These are phyloP conservation scores for Triticum turgidum DNA, from an alignment of 176 grass and related monocot genomes.

Conservation along the genomic window DNA sequence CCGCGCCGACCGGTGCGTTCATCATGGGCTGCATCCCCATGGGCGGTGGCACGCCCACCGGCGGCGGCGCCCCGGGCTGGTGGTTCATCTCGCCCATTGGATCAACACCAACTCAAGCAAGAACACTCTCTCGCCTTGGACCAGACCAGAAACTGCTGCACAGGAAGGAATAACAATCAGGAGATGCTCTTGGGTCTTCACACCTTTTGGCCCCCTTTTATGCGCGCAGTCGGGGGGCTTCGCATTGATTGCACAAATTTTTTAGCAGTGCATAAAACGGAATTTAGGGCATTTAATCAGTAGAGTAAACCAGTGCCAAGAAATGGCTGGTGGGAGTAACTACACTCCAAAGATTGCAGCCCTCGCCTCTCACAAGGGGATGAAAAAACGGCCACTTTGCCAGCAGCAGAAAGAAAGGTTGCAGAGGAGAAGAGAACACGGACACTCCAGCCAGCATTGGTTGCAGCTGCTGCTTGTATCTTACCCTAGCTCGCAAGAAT, in stretches of 20 bases:
- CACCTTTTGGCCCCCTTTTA: background rate
- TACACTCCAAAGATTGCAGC: constrained; percentile 24
- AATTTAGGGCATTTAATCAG: constrained; percentile 14
- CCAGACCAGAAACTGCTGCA: constrained; percentile 25
- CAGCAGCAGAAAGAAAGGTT: background rate
- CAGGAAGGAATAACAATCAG: constrained; percentile 8
- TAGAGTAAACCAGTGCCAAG: background rate
- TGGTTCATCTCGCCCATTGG: constrained; percentile 58
- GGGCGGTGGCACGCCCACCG: constrained; percentile 31
- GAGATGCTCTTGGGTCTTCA: background rate
- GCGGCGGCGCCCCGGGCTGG: constrained; percentile 27
- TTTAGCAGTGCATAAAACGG: background rate
- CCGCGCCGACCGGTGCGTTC: constrained; percentile 31
- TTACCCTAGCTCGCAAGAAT: constrained; percentile 20
- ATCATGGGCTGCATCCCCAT: constrained; percentile 33
- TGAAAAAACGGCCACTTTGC: background rate
- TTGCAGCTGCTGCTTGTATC: constrained; percentile 9
- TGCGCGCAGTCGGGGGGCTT: constrained; percentile 9
- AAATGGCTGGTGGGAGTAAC: background rate
- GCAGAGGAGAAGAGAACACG: background rate
- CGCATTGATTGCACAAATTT: constrained; percentile 25
- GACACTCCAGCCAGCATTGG: background rate
- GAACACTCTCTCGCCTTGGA: background rate
- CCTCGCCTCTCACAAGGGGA: background rate
- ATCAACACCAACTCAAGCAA: background rate